phyloP scores from a whole-genome alignment of 164 flowering plant species.

The Nelumbo lutea region DNA sequence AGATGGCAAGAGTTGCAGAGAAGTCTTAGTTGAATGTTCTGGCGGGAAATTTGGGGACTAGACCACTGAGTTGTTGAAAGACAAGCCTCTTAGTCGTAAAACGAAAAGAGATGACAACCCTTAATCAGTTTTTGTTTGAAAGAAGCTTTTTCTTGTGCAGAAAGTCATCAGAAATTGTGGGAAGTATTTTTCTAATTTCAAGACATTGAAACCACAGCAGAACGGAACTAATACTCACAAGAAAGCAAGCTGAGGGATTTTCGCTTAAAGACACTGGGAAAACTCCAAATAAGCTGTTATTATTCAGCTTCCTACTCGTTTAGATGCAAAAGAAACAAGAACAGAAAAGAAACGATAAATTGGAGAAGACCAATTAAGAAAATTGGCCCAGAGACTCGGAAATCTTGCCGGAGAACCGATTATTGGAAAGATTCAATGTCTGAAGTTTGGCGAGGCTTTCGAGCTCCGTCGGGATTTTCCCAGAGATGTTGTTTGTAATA shows the following conservation, averaged over 20 bases:
- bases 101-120: constrained; percentile 9
- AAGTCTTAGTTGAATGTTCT: constrained; percentile 74
- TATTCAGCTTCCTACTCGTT: constrained; percentile 72
- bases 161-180: constrained; percentile 8
- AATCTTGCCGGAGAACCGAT: constrained; percentile 50
- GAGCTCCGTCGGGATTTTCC: constrained; percentile 67
- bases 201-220: too few species aligned
- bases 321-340: constrained; percentile 7
- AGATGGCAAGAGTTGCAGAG: not conserved
- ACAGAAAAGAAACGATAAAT: constrained; percentile 1
- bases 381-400: constrained; percentile 54
- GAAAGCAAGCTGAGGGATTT: constrained; percentile 72
- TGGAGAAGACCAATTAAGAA: constrained; percentile 5
- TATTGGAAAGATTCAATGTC: constrained; percentile 86
- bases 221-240: constrained; percentile 52
- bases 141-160: not conserved
- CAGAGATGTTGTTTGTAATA: constrained; percentile 89
- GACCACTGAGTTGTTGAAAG: constrained; percentile 89
- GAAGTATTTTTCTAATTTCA: not conserved
- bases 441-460: constrained; percentile 64
- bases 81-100: constrained; percentile 62
- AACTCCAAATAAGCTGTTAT: constrained; percentile 78
- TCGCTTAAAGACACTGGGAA: constrained; percentile 68
- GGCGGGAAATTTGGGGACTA: constrained; percentile 70
- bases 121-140: constrained; percentile 12